Evolutionary conservation across 2,329 filamentous ascomycete species (phyloP).

Genomic region (Aspergillus novofumigatus): DNA sequence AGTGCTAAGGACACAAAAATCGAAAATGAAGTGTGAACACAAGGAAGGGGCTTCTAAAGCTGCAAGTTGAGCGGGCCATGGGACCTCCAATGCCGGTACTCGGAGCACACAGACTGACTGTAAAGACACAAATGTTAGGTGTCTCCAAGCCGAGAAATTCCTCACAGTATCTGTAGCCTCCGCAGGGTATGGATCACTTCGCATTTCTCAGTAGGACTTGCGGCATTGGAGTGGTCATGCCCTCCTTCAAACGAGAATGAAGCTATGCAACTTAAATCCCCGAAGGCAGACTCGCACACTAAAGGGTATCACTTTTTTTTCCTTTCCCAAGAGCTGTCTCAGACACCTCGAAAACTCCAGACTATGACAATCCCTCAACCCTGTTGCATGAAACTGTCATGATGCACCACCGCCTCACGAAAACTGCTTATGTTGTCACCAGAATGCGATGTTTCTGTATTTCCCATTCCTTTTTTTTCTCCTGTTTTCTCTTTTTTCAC

Average conservation of each 20-base stretch:
- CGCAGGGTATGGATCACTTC: conserved; percentile 23
- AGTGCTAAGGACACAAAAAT: conserved; percentile 8
- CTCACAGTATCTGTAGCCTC: conserved; percentile 28
- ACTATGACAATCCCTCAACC: conserved; percentile 27
- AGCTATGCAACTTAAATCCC: conserved; percentile 36
- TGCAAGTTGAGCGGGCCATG: conserved; percentile 25
- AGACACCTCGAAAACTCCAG: conserved; percentile 39
- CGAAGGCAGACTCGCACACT: conserved; percentile 37
- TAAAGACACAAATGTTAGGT: conserved; percentile 6
- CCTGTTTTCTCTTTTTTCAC: conserved; percentile 7
- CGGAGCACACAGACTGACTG: conserved; percentile 21
- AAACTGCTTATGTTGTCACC: conserved; percentile 25
- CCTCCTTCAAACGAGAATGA: conserved; percentile 28
- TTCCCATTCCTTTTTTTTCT: conserved; percentile 11
- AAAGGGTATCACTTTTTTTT: conserved; percentile 44
- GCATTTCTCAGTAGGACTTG: conserved; percentile 20
- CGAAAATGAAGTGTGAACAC: conserved; percentile 13
- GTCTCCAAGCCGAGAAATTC: conserved; percentile 22
- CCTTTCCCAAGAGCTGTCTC: conserved; percentile 36
- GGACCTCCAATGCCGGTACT: conserved; percentile 25
- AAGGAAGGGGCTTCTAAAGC: conserved; percentile 30
- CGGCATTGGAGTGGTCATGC: conserved; percentile 24
- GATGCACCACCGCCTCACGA: conserved; percentile 22
- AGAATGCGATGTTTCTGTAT: conserved; percentile 14
- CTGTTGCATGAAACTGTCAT: conserved; percentile 27